These are phyloP conservation scores for Cryptosporidium tyzzeri DNA, from an alignment of 169 alveolate genomes.

Conservation along the genomic window DNA sequence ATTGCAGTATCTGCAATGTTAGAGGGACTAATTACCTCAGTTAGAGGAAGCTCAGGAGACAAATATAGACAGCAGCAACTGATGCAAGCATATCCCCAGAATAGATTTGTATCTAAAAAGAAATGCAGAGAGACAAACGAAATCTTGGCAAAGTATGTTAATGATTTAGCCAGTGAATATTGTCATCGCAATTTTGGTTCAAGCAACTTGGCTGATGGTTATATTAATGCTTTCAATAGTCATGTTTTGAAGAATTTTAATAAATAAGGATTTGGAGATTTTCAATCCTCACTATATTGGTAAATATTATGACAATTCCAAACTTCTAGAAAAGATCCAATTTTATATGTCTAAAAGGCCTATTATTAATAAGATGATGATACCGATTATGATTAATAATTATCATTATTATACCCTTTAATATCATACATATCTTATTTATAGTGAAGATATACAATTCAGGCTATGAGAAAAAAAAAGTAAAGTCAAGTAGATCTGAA, in stretches of 20 bases:
- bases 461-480: not conserved
- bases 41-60: slow-evolving; percentile 66
- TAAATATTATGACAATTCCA: not conserved
- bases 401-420: not conserved
- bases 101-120: slow-evolving; percentile 65
- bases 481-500: no score
- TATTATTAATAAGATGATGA: no score
- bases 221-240: slow-evolving; percentile 71
- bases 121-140: slow-evolving; percentile 70
- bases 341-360: not conserved
- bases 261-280: slow-evolving; percentile 14
- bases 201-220: slow-evolving; percentile 66
- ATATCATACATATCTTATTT: no score
- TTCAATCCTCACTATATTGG: not conserved
- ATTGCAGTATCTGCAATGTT: slow-evolving; percentile 74
- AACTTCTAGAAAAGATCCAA: not conserved
- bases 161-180: slow-evolving; percentile 68
- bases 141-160: slow-evolving; percentile 64
- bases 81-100: slow-evolving; percentile 71
- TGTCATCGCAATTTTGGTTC: slow-evolving; percentile 74
- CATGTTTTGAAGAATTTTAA: slow-evolving; percentile 57
- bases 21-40: slow-evolving; percentile 64
- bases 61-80: slow-evolving; percentile 57
- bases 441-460: no score
- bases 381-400: no score